Percentiles rank a stretch among this genome's conserved stretches.
phyloP scores from a whole-genome alignment of 345 rosid genomes.

The Schrenkiella parvula region DNA sequence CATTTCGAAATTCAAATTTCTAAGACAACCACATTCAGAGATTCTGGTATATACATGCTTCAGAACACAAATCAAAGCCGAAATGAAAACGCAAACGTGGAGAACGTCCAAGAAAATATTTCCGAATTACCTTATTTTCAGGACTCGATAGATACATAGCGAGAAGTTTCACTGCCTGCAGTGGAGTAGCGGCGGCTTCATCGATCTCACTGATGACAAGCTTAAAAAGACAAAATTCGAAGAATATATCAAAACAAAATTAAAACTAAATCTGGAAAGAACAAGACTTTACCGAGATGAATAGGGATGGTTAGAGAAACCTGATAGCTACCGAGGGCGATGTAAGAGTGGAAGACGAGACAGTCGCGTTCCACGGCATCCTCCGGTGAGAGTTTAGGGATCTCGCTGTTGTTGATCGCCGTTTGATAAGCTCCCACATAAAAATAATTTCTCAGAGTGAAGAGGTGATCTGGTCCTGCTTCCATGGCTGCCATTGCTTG shows the following conservation, averaged over 20 bases:
- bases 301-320: background rate
- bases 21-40: too few species aligned
- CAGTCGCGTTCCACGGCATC: slow-evolving; percentile 76
- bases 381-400: slow-evolving; percentile 65
- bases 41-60: background rate
- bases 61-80: background rate
- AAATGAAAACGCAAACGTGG: background rate
- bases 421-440: slow-evolving; percentile 86
- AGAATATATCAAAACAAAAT: background rate
- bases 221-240: background rate
- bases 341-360: slow-evolving; percentile 77
- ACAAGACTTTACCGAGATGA: background rate
- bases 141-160: slow-evolving; percentile 2
- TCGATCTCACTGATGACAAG: slow-evolving; percentile 3
- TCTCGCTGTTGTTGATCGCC: slow-evolving; percentile 80
- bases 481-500: slow-evolving; percentile 42
- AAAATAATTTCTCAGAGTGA: slow-evolving; percentile 70
- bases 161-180: background rate
- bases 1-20: too few species aligned
- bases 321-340: slow-evolving; percentile 76
- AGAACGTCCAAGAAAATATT: background rate
- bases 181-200: background rate
- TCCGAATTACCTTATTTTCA: background rate
- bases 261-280: background rate
- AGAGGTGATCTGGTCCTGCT: slow-evolving; percentile 81